Conservation (phyloP, 805 yeast species). For the Kazachstania psychrophila region DNA sequence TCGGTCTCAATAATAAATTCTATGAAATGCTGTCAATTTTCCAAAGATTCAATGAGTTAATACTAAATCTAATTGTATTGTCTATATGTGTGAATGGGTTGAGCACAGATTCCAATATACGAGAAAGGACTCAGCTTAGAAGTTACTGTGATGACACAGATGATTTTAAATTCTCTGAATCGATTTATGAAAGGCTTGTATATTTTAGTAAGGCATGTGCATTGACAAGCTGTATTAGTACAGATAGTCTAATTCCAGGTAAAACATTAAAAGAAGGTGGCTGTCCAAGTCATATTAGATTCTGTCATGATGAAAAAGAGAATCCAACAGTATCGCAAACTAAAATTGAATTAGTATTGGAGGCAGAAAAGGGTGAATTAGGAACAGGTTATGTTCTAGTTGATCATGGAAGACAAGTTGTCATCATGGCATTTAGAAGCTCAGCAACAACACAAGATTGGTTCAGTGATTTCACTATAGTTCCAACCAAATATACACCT, state of each 20-base stretch:
- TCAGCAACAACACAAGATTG: constrained; percentile 54
- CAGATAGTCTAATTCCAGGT: constrained; percentile 15
- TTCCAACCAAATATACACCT: constrained; percentile 42
- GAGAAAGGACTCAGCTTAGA: neutral
- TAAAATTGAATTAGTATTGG: constrained; percentile 33
- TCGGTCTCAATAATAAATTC: too few relatives aligned
- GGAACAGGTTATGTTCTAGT: constrained; percentile 50
- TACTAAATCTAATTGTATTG: too few relatives aligned
- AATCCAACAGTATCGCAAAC: constrained; percentile 26
- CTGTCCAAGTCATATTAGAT: constrained; percentile 26
- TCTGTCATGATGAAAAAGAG: constrained; percentile 23
- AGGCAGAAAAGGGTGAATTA: constrained; percentile 36
- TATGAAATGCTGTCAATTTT: neutral
- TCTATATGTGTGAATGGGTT: too few relatives aligned
- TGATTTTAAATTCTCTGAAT: neutral
- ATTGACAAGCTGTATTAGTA: constrained; percentile 30
- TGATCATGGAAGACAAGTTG: constrained; percentile 36
- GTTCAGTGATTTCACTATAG: constrained; percentile 45
- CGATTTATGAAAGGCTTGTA: constrained; percentile 23
- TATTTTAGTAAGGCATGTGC: constrained; percentile 29
- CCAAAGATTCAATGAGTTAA: neutral
- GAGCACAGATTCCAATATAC: too few relatives aligned
- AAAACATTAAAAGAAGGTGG: constrained; percentile 24
- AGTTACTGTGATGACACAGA: neutral
- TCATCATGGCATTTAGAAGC: constrained; percentile 54